Evolutionary conservation across 169 alveolate species (phyloP), one percentile per base, ranked within the genome.

Genomic region (Babesia ovata): DNA sequence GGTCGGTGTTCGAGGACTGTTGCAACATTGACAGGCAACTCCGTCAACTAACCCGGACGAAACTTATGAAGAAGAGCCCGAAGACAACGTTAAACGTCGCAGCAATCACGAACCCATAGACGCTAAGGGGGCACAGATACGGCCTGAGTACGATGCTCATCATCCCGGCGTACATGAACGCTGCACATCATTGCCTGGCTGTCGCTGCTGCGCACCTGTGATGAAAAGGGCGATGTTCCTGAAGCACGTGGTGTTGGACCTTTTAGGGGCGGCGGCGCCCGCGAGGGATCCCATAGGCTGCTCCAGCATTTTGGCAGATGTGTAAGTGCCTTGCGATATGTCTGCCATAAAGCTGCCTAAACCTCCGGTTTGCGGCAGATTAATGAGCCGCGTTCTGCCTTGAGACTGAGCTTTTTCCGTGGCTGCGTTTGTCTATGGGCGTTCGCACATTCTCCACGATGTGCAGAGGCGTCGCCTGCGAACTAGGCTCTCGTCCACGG

Each of bases 1-100:
- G 99, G 79, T 96, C 99, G 19, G 98, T 96, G 48, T 84, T 86
- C 50, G 95, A 82, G 36, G 94, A 92, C 94, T 92, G 86, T 49
- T 61, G 14, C 4, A 9, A 19, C 36, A 56, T 78, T 16, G 1
- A n/a, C 28, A 21, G 59, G 24, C 83, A 49, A 19, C 65, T 19
- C 45, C 33, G 21, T 50, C 13, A 3, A 62, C 78, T 19, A 28
- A 83, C 90, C 86, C 86, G 36, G 21, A 83, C 12, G 29, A 83
- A 83, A 54, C 90, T 83, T 59, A 73, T 70, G 44, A 83, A 66
- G 82, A 83, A 83, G 44, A 83, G 74, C 36, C 42, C 28, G 59
- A 74, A 83, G 36, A 83, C 22, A 14, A 83, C 12, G 57, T 83
- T 63, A 61, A 83, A 83, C 33, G 58, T 63, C 4, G 29, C 76